Percentiles rank a stretch among this genome's conserved stretches.
Conservation (phyloP, 1,139 yeast genomes). For the Zygotorulaspora mrakii region DNA sequence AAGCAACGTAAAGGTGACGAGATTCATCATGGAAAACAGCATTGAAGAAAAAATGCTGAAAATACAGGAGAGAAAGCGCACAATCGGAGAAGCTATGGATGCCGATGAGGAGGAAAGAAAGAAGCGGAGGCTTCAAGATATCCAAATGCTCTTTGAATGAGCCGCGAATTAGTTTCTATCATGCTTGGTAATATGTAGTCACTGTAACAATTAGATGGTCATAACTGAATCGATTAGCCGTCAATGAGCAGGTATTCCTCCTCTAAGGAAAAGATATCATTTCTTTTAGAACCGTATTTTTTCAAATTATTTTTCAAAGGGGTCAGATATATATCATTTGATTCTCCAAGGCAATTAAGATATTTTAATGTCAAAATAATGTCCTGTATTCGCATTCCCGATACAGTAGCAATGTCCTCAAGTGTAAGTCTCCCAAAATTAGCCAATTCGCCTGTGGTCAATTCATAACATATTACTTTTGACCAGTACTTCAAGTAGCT, state of each 20-base stretch:
- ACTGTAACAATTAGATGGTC: neutral
- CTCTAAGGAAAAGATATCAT: conserved; percentile 22
- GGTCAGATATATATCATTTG: conserved; percentile 21
- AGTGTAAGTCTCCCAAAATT: conserved; percentile 41
- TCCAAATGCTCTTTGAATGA: conserved; percentile 64
- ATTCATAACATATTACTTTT: conserved; percentile 43
- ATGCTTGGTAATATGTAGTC: neutral
- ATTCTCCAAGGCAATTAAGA: conserved; percentile 48
- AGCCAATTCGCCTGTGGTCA: conserved; percentile 42
- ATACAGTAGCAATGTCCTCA: conserved; percentile 50
- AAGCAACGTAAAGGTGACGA: conserved; percentile 63
- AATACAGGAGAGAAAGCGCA: conserved; percentile 83
- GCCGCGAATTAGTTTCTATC: neutral
- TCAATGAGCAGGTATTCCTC: conserved; percentile 32
- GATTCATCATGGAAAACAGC: conserved; percentile 78
- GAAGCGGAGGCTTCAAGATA: conserved; percentile 73
- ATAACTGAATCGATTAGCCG: conserved; percentile 15
- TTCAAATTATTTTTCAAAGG: conserved; percentile 19
- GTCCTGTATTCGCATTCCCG: conserved; percentile 74
- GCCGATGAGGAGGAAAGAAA: conserved; percentile 74
- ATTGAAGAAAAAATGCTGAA: conserved; percentile 89
- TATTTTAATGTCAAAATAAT: conserved; percentile 58
- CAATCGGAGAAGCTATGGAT: conserved; percentile 80
- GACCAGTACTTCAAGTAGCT: conserved; percentile 83
- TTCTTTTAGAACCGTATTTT: conserved; percentile 17